Evolutionary conservation across 202 grass and related monocot genomes (phyloP), one percentile per base, ranked within the genome.

Genomic region (Schoenoplectus tabernaemontani): DNA sequence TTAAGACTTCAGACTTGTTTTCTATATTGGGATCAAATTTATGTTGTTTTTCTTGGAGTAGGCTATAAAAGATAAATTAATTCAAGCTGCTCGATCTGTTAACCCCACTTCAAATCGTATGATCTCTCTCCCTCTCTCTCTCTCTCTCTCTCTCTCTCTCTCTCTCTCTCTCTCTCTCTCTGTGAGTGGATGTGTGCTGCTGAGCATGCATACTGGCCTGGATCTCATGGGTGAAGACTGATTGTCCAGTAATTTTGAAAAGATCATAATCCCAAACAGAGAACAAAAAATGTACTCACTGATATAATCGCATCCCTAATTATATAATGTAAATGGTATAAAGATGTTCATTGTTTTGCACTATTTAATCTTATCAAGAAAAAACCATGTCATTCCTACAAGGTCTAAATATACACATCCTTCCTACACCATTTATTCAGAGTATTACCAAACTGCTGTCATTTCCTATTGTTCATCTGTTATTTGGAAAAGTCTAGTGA

Each of bases 31-130:
- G 82, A 68, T 79, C 48, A 51, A 75, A 80, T 78, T 34, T 78
- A 85, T 59, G 26, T 80, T 64, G 47, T 4, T 83, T 87, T 74
- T 63, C 42, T 82, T 82, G 36, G 38, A 84, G 71, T 89, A 98
- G 96, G 84, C 53, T 80, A 78, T 95, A 69, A 92, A 90, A 82
- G 96, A 95, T 23, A 98, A 98, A 66, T 91, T 98, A 80, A 86
- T 50, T 70, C 91, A 95, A 86, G 91, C 93, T 91, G 87, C 90
- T 84, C 96, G 96, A 43, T 92, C 96, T 34, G 90, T 89, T 47
- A 82, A 84, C 64, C 88, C 88, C 74, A 58, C 86, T 87, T 83
- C 85, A 82, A 95, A 72, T 43, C 76, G 96, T 98, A 91, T 56
- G 84, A 22, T 67, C 32, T 26, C 57, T 24, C 78, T 81, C 23